These are phyloP conservation scores for Aspergillus sclerotiicarbonarius DNA, from an alignment of 495 filamentous ascomycete species.

Conservation along the genomic window DNA sequence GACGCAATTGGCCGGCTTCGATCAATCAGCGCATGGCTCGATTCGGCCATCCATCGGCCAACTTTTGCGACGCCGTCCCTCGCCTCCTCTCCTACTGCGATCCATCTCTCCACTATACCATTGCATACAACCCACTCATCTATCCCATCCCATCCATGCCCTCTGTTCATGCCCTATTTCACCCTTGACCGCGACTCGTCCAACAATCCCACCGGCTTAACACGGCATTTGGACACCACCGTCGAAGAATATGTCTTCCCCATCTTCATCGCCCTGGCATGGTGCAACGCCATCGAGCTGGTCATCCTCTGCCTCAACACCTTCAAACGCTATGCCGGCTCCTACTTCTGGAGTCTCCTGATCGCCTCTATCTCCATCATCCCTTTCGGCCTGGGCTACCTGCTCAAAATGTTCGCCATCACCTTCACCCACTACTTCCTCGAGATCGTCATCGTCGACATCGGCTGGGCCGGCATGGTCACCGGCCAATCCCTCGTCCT, in stretches of 20 bases:
- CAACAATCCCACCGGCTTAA: constrained; percentile 1
- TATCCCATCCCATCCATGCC: background rate
- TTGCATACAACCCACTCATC: background rate
- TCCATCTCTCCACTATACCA: background rate
- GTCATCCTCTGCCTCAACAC: constrained; percentile 47
- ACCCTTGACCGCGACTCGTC: background rate
- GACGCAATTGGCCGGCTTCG: background rate
- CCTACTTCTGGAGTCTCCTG: constrained; percentile 56
- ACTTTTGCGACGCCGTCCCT: background rate
- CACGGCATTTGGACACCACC: background rate
- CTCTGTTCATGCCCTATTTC: background rate
- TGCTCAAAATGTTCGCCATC: constrained; percentile 49
- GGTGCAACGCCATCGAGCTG: constrained; percentile 50
- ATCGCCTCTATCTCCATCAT: constrained; percentile 50
- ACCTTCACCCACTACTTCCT: constrained; percentile 28
- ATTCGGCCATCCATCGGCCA: background rate
- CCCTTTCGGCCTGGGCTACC: constrained; percentile 52
- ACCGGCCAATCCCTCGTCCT: constrained; percentile 63
- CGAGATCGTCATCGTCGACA: constrained; percentile 34
- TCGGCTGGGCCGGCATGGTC: constrained; percentile 60
- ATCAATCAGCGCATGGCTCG: background rate
- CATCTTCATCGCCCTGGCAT: constrained; percentile 44
- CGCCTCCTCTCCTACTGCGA: background rate
- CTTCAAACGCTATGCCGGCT: constrained; percentile 48
- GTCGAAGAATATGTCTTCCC: constrained; percentile 12